A percentile compares a stretch with the other conserved stretches of the same genome.
phyloP scores from a whole-genome alignment of 495 filamentous ascomycete genomes.

The Penicillium antarcticum region DNA sequence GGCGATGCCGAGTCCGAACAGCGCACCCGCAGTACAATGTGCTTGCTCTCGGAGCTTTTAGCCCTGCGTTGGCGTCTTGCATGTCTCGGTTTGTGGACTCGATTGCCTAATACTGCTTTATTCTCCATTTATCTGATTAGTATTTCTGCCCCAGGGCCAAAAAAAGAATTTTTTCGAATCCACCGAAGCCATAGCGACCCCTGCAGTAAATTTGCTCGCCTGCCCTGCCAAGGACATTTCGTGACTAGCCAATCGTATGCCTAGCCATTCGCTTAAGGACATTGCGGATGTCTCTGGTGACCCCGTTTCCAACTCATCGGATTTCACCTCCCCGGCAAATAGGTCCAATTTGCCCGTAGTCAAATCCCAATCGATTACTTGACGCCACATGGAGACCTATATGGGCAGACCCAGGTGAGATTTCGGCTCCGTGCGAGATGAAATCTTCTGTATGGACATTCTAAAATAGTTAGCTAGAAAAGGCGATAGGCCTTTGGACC shows the following conservation, averaged over 20 bases:
- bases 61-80: slow-evolving; percentile 1
- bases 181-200: slow-evolving; percentile 1
- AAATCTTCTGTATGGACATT: slow-evolving; percentile 1
- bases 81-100: slow-evolving; percentile 5
- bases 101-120: slow-evolving; percentile 1
- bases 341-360: slow-evolving; percentile 2
- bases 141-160: neutral
- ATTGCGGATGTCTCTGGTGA: slow-evolving; percentile 2
- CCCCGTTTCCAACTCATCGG: slow-evolving; percentile 1
- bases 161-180: neutral
- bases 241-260: slow-evolving; percentile 9
- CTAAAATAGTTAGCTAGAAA: slow-evolving; percentile 3
- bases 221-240: slow-evolving; percentile 5
- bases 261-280: neutral
- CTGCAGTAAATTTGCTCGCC: slow-evolving; percentile 6
- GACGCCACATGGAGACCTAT: slow-evolving; percentile 9
- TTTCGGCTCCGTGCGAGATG: neutral
- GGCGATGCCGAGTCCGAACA: neutral
- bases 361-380: neutral
- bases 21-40: neutral
- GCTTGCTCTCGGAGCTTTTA: slow-evolving; percentile 9
- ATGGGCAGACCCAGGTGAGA: slow-evolving; percentile 3
- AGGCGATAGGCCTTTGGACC: slow-evolving; percentile 12
- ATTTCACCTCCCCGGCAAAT: neutral
- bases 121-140: neutral